Percentiles rank a stretch among this genome's conserved stretches.
These are phyloP conservation scores for Batrachochytrium dendrobatidis DNA, from an alignment of 371 early-diverging fungal genomes.

Conservation along the genomic window DNA sequence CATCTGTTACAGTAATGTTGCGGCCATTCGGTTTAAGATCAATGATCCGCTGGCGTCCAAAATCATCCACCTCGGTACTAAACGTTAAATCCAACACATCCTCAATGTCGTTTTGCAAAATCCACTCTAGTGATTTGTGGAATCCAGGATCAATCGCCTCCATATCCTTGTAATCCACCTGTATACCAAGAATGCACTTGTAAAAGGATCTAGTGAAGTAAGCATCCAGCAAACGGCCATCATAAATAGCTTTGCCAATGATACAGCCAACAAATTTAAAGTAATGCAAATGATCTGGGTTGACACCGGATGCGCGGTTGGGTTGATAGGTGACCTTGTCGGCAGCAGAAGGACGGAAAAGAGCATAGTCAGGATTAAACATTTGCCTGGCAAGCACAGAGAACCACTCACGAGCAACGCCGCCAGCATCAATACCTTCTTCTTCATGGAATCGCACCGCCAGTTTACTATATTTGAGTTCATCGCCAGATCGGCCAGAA, in stretches of 20 bases:
- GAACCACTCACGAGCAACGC: slow-evolving; percentile 98
- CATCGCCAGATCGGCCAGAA: slow-evolving; percentile 82
- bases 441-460: slow-evolving; percentile 94
- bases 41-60: slow-evolving; percentile 76
- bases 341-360: slow-evolving; percentile 93
- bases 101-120: slow-evolving; percentile 93
- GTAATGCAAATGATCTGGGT: slow-evolving; percentile 92
- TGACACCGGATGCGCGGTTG: slow-evolving; percentile 87
- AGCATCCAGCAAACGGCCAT: slow-evolving; percentile 88
- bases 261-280: slow-evolving; percentile 98
- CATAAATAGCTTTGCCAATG: slow-evolving; percentile 97
- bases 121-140: slow-evolving; percentile 97
- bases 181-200: slow-evolving; percentile 88
- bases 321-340: slow-evolving; percentile 96
- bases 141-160: slow-evolving; percentile 96
- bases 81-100: slow-evolving; percentile 94
- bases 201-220: slow-evolving; percentile 98
- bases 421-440: slow-evolving; percentile 98
- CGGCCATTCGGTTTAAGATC: slow-evolving; percentile 90
- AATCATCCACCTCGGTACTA: slow-evolving; percentile 87
- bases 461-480: slow-evolving; percentile 89
- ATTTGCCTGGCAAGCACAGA: slow-evolving; percentile 91
- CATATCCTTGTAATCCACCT: slow-evolving; percentile 92
- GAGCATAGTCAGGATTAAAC: slow-evolving; percentile 97
- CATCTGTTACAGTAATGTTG: slow-evolving; percentile 88